Evolutionary conservation across 108 stramenopile species (phyloP), one percentile per base, ranked within the genome.

Genomic region (Mayamaea pseudoterrestris): DNA sequence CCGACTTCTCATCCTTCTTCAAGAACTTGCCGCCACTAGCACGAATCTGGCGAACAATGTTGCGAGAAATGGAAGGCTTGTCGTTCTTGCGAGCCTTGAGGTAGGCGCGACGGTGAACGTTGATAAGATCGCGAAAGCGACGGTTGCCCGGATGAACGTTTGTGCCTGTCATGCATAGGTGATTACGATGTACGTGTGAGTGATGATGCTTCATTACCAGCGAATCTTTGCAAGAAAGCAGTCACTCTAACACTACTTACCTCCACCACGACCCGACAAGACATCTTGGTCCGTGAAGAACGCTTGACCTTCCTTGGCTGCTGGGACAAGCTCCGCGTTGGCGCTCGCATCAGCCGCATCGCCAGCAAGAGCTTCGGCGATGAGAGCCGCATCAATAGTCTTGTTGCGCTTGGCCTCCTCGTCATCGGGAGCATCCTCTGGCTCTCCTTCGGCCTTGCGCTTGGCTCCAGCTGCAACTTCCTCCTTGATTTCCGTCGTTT

Each of bases 121-220:
- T 57, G 36, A 90, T 80, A 27, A 85, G 54, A 30, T 83, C 79
- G 22, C 89, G 80, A 45, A 78, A 90, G 22, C 61, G 64, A 7
- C 65, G 60, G 57, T 90, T 90, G 14, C 89, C 89, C 14, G 60
- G 51, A 43, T 90, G 88, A 6, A 63, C 75, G 53, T 90, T 90
- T 44, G 80, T 83, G 46, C 76, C n/a, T n/a, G n/a, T n/a, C n/a
- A n/a, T n/a, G n/a, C n/a, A n/a, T n/a, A n/a, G n/a, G n/a, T n/a
- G n/a, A n/a, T n/a, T n/a, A n/a, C 35, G 76, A 74, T 29, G 74
- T 70, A 16, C 66, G 61, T 6, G 79, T 71, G 47, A 81, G 76
- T 62, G 30, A 69, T 62, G 11, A 69, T 32, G 35, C 66, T 45
- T 12, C 78, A 68, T 30, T 76, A 80, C 34, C 34, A 31, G 16